Percentiles rank a stretch among this genome's conserved stretches.
phyloP scores from a whole-genome alignment of 2,329 filamentous ascomycete genomes.

The Pseudocercospora fijiensis region DNA sequence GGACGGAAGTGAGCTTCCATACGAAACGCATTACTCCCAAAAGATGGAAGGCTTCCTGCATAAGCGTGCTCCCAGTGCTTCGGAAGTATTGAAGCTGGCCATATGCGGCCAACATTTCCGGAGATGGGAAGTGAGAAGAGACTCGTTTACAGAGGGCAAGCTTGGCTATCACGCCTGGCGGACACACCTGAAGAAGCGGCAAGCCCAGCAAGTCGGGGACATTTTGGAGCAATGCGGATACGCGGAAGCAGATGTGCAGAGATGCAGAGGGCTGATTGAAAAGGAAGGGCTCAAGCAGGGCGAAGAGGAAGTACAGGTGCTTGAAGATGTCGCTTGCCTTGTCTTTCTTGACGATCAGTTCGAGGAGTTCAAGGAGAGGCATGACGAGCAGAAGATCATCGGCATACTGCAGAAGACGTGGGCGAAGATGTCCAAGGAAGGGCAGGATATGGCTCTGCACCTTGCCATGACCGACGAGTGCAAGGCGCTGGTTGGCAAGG shows the following conservation, averaged over 20 bases:
- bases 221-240: slow-evolving; percentile 57
- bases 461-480: slow-evolving; percentile 65
- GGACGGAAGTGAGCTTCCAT: slow-evolving; percentile 56
- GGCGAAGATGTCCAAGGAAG: slow-evolving; percentile 69
- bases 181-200: slow-evolving; percentile 68
- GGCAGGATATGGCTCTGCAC: slow-evolving; percentile 62
- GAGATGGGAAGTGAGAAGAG: slow-evolving; percentile 78
- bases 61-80: slow-evolving; percentile 60
- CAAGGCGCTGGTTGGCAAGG: slow-evolving; percentile 62
- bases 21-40: slow-evolving; percentile 78
- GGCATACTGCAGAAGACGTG: slow-evolving; percentile 70
- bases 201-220: slow-evolving; percentile 59
- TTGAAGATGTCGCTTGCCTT: slow-evolving; percentile 84
- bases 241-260: slow-evolving; percentile 54
- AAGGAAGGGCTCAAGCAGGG: slow-evolving; percentile 69
- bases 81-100: slow-evolving; percentile 68
- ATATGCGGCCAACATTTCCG: slow-evolving; percentile 83
- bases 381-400: slow-evolving; percentile 76
- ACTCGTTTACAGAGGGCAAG: slow-evolving; percentile 70
- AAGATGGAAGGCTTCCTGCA: slow-evolving; percentile 75
- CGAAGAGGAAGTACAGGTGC: slow-evolving; percentile 66
- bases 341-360: slow-evolving; percentile 88
- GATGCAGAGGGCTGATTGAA: slow-evolving; percentile 69
- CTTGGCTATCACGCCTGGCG: slow-evolving; percentile 80
- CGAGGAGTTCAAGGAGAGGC: slow-evolving; percentile 70